These are phyloP conservation scores for Saccharomyces pastorianus DNA, from an alignment of 1,139 yeast species.

Conservation along the genomic window DNA sequence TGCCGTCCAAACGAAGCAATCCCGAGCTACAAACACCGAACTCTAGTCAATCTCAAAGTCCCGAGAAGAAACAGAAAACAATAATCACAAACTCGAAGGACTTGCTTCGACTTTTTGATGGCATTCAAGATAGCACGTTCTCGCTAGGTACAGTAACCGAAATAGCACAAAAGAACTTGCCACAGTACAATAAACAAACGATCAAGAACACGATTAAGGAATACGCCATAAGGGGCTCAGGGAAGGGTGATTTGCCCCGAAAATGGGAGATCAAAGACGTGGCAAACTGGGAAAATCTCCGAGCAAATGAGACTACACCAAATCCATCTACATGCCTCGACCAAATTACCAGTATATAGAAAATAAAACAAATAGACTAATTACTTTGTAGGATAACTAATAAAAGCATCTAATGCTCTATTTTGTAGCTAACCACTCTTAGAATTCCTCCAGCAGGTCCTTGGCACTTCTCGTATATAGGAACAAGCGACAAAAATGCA, in stretches of 20 bases:
- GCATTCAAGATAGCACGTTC: conserved; percentile 54
- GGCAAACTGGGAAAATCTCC: conserved; percentile 22
- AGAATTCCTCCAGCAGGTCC: too few species aligned
- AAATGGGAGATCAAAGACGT: conserved; percentile 39
- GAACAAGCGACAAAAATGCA: neutral
- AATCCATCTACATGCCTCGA: neutral
- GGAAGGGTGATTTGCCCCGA: conserved; percentile 36
- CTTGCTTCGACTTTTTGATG: conserved; percentile 38
- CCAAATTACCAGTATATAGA: neutral
- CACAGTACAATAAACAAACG: conserved; percentile 53
- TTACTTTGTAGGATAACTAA: neutral
- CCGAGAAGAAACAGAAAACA: conserved; percentile 34
- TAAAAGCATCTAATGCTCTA: neutral
- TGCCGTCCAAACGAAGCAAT: neutral
- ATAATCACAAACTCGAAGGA: conserved; percentile 43
- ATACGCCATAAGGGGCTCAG: conserved; percentile 41
- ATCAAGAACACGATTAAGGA: conserved; percentile 61
- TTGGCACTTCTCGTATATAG: neutral
- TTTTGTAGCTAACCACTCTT: too few species aligned
- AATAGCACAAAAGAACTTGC: conserved; percentile 56
- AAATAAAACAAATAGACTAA: neutral
- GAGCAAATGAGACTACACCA: conserved; percentile 1
- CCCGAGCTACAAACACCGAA: conserved; percentile 2
- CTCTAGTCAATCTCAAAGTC: conserved; percentile 10
- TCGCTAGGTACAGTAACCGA: conserved; percentile 72